These are phyloP conservation scores for Neoarthrinium moseri DNA, from an alignment of 2,329 filamentous ascomycete species.

Conservation along the genomic window DNA sequence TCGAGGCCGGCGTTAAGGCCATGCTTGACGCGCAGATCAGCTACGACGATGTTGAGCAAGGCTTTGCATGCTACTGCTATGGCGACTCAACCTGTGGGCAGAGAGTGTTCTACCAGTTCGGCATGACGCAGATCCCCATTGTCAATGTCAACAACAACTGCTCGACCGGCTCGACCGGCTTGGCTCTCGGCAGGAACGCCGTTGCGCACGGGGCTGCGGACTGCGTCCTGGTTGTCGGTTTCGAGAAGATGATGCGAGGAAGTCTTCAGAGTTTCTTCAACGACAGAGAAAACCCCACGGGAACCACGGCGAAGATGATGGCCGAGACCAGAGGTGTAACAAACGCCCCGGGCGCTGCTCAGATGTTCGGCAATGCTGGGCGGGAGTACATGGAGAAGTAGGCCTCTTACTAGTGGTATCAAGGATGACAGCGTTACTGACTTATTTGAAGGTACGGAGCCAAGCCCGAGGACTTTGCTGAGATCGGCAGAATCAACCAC, in stretches of 20 bases:
- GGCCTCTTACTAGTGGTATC: conserved; percentile 21
- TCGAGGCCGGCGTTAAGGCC: conserved; percentile 87
- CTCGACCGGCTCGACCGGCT: conserved; percentile 88
- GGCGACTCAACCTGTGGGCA: conserved; percentile 94
- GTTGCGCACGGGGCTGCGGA: conserved; percentile 79
- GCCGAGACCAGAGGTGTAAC: conserved; percentile 75
- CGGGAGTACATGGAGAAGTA: conserved; percentile 93
- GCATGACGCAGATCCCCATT: conserved; percentile 93
- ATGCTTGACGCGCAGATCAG: conserved; percentile 84
- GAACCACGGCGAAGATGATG: conserved; percentile 76
- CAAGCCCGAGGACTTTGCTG: conserved; percentile 81
- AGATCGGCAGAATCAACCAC: conserved; percentile 92
- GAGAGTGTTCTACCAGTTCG: conserved; percentile 98
- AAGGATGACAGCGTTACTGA: conserved; percentile 9
- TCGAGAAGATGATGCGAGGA: conserved; percentile 98
- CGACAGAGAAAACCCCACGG: conserved; percentile 78
- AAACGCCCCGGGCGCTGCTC: conserved; percentile 81
- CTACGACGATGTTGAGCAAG: conserved; percentile 95
- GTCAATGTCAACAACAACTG: conserved; percentile 99
- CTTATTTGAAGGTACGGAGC: conserved; percentile 69
- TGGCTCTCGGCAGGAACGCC: conserved; percentile 79
- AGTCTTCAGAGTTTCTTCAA: conserved; percentile 80
- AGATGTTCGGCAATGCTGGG: conserved; percentile 95
- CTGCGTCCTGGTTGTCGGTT: conserved; percentile 88
- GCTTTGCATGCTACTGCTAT: conserved; percentile 97